Evolutionary conservation across 495 filamentous ascomycete species (phyloP).

Genomic region (Penicillium atrosanguineum): DNA sequence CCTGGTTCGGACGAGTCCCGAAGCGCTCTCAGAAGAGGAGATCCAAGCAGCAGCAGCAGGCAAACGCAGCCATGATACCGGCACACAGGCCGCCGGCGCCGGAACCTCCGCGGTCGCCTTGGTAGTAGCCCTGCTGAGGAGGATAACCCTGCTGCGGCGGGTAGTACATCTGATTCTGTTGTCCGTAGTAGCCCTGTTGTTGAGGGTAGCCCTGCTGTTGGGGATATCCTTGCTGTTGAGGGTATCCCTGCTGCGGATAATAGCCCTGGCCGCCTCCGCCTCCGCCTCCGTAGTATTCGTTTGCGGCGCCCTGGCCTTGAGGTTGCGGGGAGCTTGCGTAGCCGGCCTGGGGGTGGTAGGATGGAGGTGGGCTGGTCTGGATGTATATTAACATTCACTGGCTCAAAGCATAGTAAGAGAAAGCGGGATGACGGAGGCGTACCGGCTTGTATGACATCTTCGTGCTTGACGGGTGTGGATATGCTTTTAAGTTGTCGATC

Average conservation of each 20-base stretch:
- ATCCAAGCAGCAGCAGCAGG: constrained; percentile 57
- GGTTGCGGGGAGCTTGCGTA: constrained; percentile 27
- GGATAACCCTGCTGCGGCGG: constrained; percentile 42
- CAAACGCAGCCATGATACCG: constrained; percentile 46
- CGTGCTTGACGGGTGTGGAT: constrained; percentile 2
- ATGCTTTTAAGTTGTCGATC: constrained; percentile 2
- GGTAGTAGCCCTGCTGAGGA: constrained; percentile 44
- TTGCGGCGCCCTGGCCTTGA: constrained; percentile 19
- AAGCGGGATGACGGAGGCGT: constrained; percentile 1
- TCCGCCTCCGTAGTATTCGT: constrained; percentile 30
- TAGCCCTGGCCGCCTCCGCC: constrained; percentile 24
- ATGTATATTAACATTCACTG: not conserved
- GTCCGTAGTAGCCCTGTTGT: constrained; percentile 26
- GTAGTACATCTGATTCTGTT: constrained; percentile 42
- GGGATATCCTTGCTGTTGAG: not conserved
- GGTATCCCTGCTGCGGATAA: constrained; percentile 12
- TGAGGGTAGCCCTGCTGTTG: constrained; percentile 13
- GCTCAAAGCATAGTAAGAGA: not conserved
- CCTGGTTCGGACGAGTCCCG: not conserved
- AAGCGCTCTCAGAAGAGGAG: constrained; percentile 41
- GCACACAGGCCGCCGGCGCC: constrained; percentile 44
- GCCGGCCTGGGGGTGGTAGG: constrained; percentile 11
- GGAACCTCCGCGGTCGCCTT: constrained; percentile 20
- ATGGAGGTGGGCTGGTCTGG: constrained; percentile 29
- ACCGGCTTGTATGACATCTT: constrained; percentile 43